phyloP scores from a whole-genome alignment of 1,139 yeast genomes.

The Yamadazyma taylorii region DNA sequence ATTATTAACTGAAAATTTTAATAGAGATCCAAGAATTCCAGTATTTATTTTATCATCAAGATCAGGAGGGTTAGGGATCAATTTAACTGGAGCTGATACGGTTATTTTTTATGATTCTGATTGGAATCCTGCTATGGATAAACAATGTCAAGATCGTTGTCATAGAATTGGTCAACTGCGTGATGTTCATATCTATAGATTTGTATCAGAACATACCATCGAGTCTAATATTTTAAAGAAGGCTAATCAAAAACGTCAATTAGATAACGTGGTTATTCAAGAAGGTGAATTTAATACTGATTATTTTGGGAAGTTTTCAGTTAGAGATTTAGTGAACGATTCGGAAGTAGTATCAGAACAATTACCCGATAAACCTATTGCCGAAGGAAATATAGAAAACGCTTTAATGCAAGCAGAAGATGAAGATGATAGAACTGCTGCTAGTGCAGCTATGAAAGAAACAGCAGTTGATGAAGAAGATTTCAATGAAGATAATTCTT shows the following conservation, averaged over 20 bases:
- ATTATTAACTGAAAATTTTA: constrained; percentile 87
- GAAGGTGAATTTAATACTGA: constrained; percentile 99
- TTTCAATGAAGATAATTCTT: constrained; percentile 46
- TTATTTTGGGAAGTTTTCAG: constrained; percentile 85
- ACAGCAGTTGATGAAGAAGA: constrained; percentile 85
- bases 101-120: constrained; percentile 99
- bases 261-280: constrained; percentile 95
- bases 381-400: constrained; percentile 55
- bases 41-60: constrained; percentile 92
- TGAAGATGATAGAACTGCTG: constrained; percentile 93
- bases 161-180: constrained; percentile 98
- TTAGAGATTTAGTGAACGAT: constrained; percentile 81
- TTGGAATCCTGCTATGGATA: constrained; percentile 99
- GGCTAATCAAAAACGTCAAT: constrained; percentile 92
- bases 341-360: constrained; percentile 43
- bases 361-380: constrained; percentile 37
- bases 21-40: constrained; percentile 80
- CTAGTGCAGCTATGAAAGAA: constrained; percentile 84
- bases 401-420: constrained; percentile 93
- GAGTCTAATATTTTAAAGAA: constrained; percentile 92
- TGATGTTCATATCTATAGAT: constrained; percentile 94
- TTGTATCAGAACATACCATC: constrained; percentile 94
- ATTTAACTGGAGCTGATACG: constrained; percentile 97
- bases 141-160: constrained; percentile 98
- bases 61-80: constrained; percentile 98